phyloP scores from a whole-genome alignment of 495 filamentous ascomycete species.

The Immersiella caudata region DNA sequence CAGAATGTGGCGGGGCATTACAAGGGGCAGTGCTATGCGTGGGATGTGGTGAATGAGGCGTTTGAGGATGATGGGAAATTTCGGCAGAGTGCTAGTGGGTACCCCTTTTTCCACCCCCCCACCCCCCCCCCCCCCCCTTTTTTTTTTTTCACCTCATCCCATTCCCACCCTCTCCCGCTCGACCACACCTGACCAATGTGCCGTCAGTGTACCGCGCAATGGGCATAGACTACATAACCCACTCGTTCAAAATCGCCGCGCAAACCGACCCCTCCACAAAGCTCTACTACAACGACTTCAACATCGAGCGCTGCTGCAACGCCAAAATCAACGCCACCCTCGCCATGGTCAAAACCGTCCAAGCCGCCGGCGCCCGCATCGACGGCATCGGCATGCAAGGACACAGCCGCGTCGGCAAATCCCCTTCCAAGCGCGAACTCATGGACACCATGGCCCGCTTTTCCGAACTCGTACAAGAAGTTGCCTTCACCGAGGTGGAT shows the following conservation, averaged over 20 bases:
- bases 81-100: slow-evolving; percentile 30
- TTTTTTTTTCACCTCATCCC: too few species aligned
- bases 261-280: slow-evolving; percentile 33
- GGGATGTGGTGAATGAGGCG: slow-evolving; percentile 59
- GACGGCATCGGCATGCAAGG: slow-evolving; percentile 61
- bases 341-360: slow-evolving; percentile 47
- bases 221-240: slow-evolving; percentile 47
- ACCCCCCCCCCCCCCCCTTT: too few species aligned
- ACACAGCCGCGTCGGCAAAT: slow-evolving; percentile 55
- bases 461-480: slow-evolving; percentile 50
- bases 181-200: not conserved
- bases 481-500: slow-evolving; percentile 63
- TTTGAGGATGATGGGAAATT: slow-evolving; percentile 49
- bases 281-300: slow-evolving; percentile 68
- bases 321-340: slow-evolving; percentile 52
- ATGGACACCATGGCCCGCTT: slow-evolving; percentile 45
- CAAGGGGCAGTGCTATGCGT: slow-evolving; percentile 47
- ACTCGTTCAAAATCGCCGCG: slow-evolving; percentile 49
- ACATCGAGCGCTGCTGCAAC: slow-evolving; percentile 53
- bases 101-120: not conserved
- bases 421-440: slow-evolving; percentile 43
- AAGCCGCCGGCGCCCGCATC: slow-evolving; percentile 49
- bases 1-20: slow-evolving; percentile 54
- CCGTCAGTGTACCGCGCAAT: slow-evolving; percentile 42
- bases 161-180: not conserved